Evolutionary conservation across 768 basidiomycete genomes (phyloP).

Genomic region (Suillus bovinus): DNA sequence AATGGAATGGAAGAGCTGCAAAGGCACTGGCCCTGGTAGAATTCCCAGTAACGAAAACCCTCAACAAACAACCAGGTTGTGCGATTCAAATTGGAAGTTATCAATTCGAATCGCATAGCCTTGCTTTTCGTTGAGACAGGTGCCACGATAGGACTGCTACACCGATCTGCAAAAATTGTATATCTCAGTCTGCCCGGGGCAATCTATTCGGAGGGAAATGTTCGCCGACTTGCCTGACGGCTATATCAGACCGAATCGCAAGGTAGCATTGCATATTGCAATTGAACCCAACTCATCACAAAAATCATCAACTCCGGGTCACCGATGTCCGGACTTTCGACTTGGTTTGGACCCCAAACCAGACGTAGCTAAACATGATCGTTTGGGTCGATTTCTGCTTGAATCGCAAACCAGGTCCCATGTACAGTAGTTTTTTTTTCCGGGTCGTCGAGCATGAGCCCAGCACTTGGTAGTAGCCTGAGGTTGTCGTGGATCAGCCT

Average conservation of each 20-base stretch:
- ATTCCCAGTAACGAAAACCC: background rate
- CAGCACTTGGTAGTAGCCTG: background rate
- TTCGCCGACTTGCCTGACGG: background rate
- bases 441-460: background rate
- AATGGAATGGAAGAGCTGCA: background rate
- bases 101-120: background rate
- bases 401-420: background rate
- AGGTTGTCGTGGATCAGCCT: background rate
- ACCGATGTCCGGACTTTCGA: background rate
- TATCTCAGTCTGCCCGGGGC: background rate
- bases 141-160: background rate
- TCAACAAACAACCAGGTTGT: background rate
- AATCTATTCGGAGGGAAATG: background rate
- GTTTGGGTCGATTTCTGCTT: background rate
- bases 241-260: background rate
- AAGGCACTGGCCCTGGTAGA: background rate
- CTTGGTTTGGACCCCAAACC: conserved; percentile 1
- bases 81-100: background rate
- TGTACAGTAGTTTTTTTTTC: too few relatives aligned
- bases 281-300: background rate
- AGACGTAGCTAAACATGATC: background rate
- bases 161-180: background rate
- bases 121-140: background rate
- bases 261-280: background rate
- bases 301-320: background rate